These are phyloP conservation scores for Sclerotinia sclerotiorum DNA, from an alignment of 2,329 filamentous ascomycete genomes.

Conservation along the genomic window DNA sequence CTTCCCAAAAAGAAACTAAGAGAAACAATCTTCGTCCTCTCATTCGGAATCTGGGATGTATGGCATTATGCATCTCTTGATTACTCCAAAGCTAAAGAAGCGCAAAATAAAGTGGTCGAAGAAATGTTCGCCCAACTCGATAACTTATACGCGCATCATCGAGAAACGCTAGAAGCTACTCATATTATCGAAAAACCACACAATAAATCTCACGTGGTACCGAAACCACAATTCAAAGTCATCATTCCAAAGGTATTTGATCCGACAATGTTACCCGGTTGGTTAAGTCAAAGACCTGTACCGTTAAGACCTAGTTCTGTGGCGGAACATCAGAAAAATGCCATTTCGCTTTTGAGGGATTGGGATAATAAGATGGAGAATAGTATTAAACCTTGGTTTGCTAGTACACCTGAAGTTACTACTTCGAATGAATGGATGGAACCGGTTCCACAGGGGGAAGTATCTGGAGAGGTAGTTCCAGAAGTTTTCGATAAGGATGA, in stretches of 20 bases:
- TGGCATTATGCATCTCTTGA: conserved; percentile 36
- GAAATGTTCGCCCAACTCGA: conserved; percentile 38
- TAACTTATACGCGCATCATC: conserved; percentile 33
- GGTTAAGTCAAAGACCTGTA: conserved; percentile 46
- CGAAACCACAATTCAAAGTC: conserved; percentile 46
- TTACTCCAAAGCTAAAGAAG: conserved; percentile 25
- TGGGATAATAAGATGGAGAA: conserved; percentile 52
- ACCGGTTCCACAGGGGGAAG: not conserved
- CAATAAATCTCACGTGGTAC: not conserved
- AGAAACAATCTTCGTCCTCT: conserved; percentile 38
- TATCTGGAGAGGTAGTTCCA: not conserved
- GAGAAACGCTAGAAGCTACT: conserved; percentile 12
- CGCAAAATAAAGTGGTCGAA: conserved; percentile 29
- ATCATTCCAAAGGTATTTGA: conserved; percentile 55
- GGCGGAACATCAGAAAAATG: conserved; percentile 55
- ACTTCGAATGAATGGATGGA: not conserved
- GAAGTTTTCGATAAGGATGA: not conserved
- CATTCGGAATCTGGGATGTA: conserved; percentile 41
- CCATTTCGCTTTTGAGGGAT: conserved; percentile 49
- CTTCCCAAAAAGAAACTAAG: conserved; percentile 21
- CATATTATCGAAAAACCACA: not conserved
- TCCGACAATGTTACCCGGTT: conserved; percentile 55
- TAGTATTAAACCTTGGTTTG: conserved; percentile 47
- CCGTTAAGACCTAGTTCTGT: conserved; percentile 49
- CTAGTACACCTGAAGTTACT: conserved; percentile 27